Percentiles rank a stretch among this genome's conserved stretches.
phyloP scores from a whole-genome alignment of 352 stramenopile species.

The Ophiocytium majus region DNA sequence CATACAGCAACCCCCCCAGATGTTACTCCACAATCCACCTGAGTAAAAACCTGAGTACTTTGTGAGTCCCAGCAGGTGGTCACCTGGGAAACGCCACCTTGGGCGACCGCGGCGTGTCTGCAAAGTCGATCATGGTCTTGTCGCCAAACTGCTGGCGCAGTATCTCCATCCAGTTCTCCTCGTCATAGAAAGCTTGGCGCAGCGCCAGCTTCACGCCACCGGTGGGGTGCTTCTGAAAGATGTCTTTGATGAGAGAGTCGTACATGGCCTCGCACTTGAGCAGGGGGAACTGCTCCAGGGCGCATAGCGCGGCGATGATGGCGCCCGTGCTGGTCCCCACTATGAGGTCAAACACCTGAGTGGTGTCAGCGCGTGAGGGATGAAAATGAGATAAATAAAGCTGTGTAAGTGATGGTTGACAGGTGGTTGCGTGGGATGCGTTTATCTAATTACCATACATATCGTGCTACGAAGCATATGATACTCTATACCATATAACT shows the following conservation, averaged over 20 bases:
- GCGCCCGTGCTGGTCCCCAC: slow-evolving; percentile 58
- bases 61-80: slow-evolving; percentile 35
- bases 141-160: slow-evolving; percentile 58
- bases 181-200: slow-evolving; percentile 58
- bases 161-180: slow-evolving; percentile 53
- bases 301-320: slow-evolving; percentile 55
- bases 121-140: slow-evolving; percentile 55
- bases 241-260: slow-evolving; percentile 59
- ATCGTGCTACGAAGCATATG: too few relatives aligned
- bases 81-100: slow-evolving; percentile 49
- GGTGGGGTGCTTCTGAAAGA: slow-evolving; percentile 47
- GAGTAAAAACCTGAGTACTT: slow-evolving; percentile 38
- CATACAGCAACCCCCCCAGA: too few relatives aligned
- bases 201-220: slow-evolving; percentile 48
- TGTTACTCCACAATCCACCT: too few relatives aligned
- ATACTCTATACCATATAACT: too few relatives aligned
- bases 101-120: slow-evolving; percentile 35
- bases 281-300: slow-evolving; percentile 38
- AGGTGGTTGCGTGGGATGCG: too few relatives aligned
- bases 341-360: slow-evolving; percentile 59
- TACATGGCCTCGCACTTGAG: slow-evolving; percentile 55
- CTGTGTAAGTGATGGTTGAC: too few relatives aligned
- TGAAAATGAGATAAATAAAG: too few relatives aligned
- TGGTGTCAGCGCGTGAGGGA: too few relatives aligned
- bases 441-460: too few relatives aligned